A percentile compares a stretch with the other conserved stretches of the same genome.
Evolutionary conservation across 257 asterid species (phyloP).

Genomic region (Jacaranda copaia): DNA sequence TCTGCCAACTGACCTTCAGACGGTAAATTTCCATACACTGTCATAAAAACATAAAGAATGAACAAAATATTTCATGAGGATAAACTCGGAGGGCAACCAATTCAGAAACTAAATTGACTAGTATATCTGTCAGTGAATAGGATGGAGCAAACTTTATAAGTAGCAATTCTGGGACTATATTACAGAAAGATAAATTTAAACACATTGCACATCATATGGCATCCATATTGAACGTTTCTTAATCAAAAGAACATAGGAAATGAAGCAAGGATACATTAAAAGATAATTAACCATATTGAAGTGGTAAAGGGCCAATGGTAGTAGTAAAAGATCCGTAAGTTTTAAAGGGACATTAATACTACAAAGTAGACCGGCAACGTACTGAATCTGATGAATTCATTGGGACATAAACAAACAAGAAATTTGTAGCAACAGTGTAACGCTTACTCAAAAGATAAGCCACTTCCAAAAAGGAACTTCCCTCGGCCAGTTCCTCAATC

Average conservation of each 20-base stretch:
- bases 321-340: background rate
- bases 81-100: background rate
- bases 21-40: constrained; percentile 96
- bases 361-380: background rate
- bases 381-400: background rate
- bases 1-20: constrained; percentile 84
- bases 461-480: constrained; percentile 90
- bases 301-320: background rate
- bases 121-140: background rate
- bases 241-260: background rate
- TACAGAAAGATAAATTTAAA: background rate
- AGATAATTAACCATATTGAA: background rate
- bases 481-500: constrained; percentile 94
- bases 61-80: constrained; percentile 9
- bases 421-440: constrained; percentile 11
- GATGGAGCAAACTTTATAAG: background rate
- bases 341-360: background rate
- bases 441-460: constrained; percentile 93
- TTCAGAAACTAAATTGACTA: background rate
- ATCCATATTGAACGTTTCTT: background rate
- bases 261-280: background rate
- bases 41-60: constrained; percentile 28
- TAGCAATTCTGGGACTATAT: constrained; percentile 13
- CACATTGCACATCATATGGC: background rate
- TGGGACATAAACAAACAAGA: constrained; percentile 23